Percentiles rank a stretch among this genome's conserved stretches.
Conservation (phyloP, 2,329 filamentous ascomycete species). For the Cordyceps cicadae region DNA sequence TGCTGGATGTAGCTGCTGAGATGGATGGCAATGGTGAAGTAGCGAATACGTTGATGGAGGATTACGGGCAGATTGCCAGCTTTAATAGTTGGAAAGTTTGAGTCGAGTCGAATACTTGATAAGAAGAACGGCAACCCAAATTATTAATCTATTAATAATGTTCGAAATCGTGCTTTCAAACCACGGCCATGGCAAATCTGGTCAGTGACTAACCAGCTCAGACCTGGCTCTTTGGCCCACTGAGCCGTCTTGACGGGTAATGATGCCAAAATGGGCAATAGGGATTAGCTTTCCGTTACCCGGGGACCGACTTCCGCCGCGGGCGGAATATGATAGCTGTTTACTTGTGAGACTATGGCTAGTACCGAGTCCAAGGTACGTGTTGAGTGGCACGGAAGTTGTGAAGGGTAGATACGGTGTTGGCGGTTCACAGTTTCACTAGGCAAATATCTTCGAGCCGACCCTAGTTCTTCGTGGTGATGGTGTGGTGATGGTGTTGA, state of each 20-base stretch:
- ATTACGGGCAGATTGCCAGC: background rate
- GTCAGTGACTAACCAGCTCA: background rate
- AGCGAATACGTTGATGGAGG: background rate
- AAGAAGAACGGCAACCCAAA: background rate
- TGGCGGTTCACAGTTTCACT: no score
- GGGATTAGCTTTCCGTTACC: no score
- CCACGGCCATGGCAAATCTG: background rate
- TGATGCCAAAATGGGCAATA: background rate
- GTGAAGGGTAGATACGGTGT: no score
- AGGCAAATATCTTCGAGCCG: no score
- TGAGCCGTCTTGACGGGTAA: background rate
- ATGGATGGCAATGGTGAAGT: background rate
- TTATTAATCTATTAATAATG: background rate
- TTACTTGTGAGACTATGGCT: no score
- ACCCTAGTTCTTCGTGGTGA: no score
- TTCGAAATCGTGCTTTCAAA: background rate
- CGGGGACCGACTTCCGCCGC: no score
- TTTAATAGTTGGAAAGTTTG: background rate
- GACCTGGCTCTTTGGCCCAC: background rate
- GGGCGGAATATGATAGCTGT: no score
- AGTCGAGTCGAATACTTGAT: background rate
- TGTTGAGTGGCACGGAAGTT: no score
- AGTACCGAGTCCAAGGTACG: no score
- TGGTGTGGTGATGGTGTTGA: no score
- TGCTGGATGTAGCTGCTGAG: constrained; percentile 1